Base-by-base conservation (phyloP, 257 asterid genomes). In the Solanum tacnaense region DNA sequence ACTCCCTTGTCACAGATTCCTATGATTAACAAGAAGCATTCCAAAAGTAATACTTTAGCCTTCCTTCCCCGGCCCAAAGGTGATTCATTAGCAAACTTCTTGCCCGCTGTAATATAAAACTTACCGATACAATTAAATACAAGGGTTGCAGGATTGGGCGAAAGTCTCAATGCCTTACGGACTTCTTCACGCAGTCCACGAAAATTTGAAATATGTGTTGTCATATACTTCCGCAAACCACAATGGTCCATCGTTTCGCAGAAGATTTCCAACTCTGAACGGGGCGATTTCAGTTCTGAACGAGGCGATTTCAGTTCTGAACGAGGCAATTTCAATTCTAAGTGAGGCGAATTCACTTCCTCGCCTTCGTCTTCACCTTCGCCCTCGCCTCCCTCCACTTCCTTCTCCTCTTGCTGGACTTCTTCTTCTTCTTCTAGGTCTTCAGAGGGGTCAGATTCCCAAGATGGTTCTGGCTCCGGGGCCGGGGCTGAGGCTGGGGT, bases 1-100 rank as follows among this genome's bases (percentile, higher is more conserved):
- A 84, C 68, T 27, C 27, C 82, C 74, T 13, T 76, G 20, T 52
- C 75, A 60, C 84, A 89, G 85, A 52, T 75, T 38, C 89, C 90
- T 93, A 92, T 92, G 92, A 96, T 44, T 82, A 27, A 87, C 85
- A 96, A 44, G 85, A 91, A 93, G 76, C 96, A 95, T 89, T 96
- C 98, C 92, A 96, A 88, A 25, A 90, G 86, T 73, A 94, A 90
- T 82, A 94, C 93, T 4, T 98, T 94, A 11, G 95, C 98, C 91
- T 94, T 95, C 67, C 99, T 93, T 15, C 92, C 90, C 3, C 91
- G 88, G 74, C 92, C 89, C 96, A 94, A 93, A 9, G 93, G 95
- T n/a, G 98, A 91, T 88, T 90, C 58, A 89, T 46, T 89, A 27
- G 89, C 67, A 38, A n/a, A 94, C 4, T 96, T 96, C 92, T 88